A percentile compares a stretch with the other conserved stretches of the same genome.
phyloP scores from a whole-genome alignment of 371 early-diverging fungal species.

The Mortierella sp. region DNA sequence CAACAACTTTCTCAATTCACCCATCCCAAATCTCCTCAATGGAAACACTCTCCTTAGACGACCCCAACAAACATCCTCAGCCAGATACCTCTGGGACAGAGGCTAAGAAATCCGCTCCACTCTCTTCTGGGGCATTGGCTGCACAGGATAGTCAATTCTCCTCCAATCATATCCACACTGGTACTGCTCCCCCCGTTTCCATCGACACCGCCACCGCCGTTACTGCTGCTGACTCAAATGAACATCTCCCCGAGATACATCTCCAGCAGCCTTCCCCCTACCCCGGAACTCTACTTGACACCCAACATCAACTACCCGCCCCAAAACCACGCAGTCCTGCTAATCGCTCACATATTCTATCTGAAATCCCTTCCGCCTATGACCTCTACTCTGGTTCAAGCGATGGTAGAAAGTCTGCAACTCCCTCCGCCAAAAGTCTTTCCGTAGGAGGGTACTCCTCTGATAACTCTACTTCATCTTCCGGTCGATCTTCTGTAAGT shows the following conservation, averaged over 20 bases:
- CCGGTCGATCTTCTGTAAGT: constrained; percentile 11
- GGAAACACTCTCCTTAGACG: neutral
- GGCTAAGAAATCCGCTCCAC: neutral
- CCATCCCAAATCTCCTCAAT: neutral
- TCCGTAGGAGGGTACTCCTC: constrained; percentile 28
- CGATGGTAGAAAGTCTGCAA: neutral
- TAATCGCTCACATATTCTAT: constrained; percentile 14
- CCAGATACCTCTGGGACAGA: neutral
- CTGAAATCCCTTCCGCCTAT: constrained; percentile 42
- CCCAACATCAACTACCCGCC: neutral
- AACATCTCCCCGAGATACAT: constrained; percentile 1
- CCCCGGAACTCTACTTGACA: neutral
- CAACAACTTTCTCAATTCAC: neutral
- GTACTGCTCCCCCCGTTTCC: constrained; percentile 2
- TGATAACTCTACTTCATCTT: constrained; percentile 16
- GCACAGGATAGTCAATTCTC: constrained; percentile 3
- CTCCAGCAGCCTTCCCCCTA: constrained; percentile 10
- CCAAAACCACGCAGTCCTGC: neutral
- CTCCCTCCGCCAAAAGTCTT: constrained; percentile 5
- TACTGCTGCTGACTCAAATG: neutral
- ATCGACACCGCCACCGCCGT: neutral
- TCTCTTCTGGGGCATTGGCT: constrained; percentile 2
- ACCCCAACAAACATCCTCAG: neutral
- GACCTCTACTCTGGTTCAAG: constrained; percentile 14
- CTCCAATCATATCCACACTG: neutral